phyloP scores from a whole-genome alignment of 164 flowering plant genomes.

The Stephania japonica region DNA sequence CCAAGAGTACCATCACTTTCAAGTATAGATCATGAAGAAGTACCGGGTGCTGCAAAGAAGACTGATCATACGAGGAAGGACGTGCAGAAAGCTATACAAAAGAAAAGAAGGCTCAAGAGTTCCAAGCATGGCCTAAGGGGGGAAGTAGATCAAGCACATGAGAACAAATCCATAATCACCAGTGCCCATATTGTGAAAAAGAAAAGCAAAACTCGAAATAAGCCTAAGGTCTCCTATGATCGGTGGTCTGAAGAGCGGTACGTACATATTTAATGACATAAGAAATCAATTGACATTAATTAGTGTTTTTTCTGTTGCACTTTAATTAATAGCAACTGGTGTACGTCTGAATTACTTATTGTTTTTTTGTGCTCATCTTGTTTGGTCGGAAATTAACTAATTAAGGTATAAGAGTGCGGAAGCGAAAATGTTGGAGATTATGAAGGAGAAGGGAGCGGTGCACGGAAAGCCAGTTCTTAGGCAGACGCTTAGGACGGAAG shows the following conservation, averaged over 20 bases:
- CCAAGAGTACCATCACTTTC: conserved; percentile 4
- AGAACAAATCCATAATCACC: conserved; percentile 3
- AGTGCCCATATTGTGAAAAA: neutral
- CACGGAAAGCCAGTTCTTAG: conserved; percentile 59
- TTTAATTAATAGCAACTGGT: too few relatives aligned
- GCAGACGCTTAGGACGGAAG: conserved; percentile 57
- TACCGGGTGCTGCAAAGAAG: neutral
- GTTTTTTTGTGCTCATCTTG: too few relatives aligned
- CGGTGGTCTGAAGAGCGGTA: conserved; percentile 90
- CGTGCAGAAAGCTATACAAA: neutral
- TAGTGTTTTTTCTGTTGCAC: neutral
- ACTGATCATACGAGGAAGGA: conserved; percentile 4
- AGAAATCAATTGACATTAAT: neutral
- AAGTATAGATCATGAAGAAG: conserved; percentile 5
- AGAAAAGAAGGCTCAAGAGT: conserved; percentile 28
- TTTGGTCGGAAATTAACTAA: too few relatives aligned
- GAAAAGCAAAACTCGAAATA: neutral
- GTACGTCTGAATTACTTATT: too few relatives aligned
- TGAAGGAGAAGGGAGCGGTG: conserved; percentile 62
- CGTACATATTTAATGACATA: neutral
- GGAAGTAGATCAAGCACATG: conserved; percentile 14
- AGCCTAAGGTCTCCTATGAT: conserved; percentile 31
- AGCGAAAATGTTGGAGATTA: conserved; percentile 51
- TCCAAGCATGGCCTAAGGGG: neutral
- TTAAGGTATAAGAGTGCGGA: conserved; percentile 75